phyloP scores from a whole-genome alignment of 108 stramenopile genomes.

The Pelagomonas calceolata region DNA sequence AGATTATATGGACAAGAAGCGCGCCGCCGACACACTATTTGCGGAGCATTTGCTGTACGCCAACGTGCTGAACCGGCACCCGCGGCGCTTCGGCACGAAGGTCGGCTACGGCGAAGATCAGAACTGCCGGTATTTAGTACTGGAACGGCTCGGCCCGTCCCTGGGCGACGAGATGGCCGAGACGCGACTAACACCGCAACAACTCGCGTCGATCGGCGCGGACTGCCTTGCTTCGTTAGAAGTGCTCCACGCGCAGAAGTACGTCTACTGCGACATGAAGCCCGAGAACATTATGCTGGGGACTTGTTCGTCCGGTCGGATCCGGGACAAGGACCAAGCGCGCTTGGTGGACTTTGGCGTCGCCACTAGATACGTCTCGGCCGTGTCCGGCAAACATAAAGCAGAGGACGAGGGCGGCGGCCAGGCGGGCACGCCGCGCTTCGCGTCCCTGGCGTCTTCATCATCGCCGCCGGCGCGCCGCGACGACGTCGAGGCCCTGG shows the following conservation, averaged over 20 bases:
- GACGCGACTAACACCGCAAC: background rate
- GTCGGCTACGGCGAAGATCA: background rate
- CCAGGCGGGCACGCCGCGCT: background rate
- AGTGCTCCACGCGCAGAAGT: background rate
- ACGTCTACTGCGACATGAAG: slow-evolving; percentile 3
- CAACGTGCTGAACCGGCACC: background rate
- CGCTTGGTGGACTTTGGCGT: slow-evolving; percentile 3
- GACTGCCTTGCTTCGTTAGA: background rate
- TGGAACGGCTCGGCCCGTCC: background rate
- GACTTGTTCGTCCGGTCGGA: background rate
- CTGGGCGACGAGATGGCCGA: background rate
- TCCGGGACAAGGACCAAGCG: background rate
- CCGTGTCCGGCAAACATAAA: background rate
- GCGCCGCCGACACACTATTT: background rate
- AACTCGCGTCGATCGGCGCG: background rate
- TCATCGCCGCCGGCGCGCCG: background rate
- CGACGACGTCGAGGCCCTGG: slow-evolving; percentile 6
- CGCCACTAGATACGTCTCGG: background rate
- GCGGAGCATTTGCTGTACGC: background rate
- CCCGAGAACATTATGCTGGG: slow-evolving; percentile 3
- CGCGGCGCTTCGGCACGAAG: background rate
- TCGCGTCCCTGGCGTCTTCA: background rate
- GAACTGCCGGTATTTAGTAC: background rate
- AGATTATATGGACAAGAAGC: background rate
- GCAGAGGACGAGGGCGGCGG: background rate